Evolutionary conservation across 352 stramenopile species (phyloP), one percentile per base, ranked within the genome.

Genomic region (Globisporangium perplexum): DNA sequence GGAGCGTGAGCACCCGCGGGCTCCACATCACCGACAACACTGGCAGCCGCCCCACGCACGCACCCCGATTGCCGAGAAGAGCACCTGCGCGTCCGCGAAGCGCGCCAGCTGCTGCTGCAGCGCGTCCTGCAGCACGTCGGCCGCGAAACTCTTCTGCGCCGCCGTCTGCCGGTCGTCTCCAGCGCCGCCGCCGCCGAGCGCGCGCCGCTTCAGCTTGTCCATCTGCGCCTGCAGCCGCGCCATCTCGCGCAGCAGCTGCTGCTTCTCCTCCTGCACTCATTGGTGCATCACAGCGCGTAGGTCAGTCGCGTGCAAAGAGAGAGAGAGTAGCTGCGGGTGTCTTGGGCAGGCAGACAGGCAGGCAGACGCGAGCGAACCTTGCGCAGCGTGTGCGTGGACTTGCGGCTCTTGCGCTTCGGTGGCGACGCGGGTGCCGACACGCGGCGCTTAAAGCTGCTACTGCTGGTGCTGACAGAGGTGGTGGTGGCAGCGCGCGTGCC

Each of bases 161-260:
- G 30, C 30, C 6, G 30, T 35, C 30, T 35, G 30, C 30, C 23
- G 3, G 24, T 60, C 22, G 14, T n/a, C n/a, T n/a, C n/a, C n/a
- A n/a, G n/a, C n/a, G n/a, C 7, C 33, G 23, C 28, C 26, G 23
- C 23, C 55, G 12, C 43, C 53, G 45, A 66, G 51, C 8, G 50
- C 64, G 6, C 56, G 50, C 42, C 57, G 62, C 62, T 77, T 73
- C n/a, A 80, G 50, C 33, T 57, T 47, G 50, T 75, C 60, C 4
- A 83, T 55, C 20, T 66, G 35, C 28, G 60, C 53, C 52, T 77
- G 65, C 36, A 80, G 45, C 33, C 43, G 38, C 59, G 63, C 14
- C 4, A 80, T 51, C 45, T 83, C 55, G 17, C 45, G 15, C 23
- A 72, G 48, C 0, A 83, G 51, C 41, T 24, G 51, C 41, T 65